Percentiles rank a stretch among this genome's conserved stretches.
phyloP scores from a whole-genome alignment of 2,329 filamentous ascomycete species.

The Colletotrichum godetiae region DNA sequence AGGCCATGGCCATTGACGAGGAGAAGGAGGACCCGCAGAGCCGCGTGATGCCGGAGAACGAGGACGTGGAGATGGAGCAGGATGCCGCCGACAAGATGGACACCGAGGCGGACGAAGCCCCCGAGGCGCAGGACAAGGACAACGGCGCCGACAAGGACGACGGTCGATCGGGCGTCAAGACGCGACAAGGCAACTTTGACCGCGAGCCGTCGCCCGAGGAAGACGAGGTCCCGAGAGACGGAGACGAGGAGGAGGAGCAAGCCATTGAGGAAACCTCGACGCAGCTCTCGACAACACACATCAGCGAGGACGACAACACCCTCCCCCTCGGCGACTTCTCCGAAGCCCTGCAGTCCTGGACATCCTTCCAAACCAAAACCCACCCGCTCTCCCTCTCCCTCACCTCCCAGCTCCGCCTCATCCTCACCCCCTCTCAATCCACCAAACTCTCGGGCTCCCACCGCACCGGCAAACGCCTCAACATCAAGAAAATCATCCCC shows the following conservation, averaged over 20 bases:
- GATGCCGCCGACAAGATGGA: constrained; percentile 60
- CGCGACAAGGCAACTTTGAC: constrained; percentile 68
- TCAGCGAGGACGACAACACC: constrained; percentile 57
- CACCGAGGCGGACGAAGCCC: constrained; percentile 41
- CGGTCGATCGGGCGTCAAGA: constrained; percentile 69
- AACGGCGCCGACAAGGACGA: constrained; percentile 57
- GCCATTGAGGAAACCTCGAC: constrained; percentile 64
- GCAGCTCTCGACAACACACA: constrained; percentile 79
- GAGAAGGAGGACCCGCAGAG: constrained; percentile 65
- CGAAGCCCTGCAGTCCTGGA: constrained; percentile 81
- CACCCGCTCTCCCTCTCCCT: constrained; percentile 88
- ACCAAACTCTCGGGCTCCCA: constrained; percentile 97
- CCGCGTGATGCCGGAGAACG: constrained; percentile 65
- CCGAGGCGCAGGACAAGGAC: constrained; percentile 41
- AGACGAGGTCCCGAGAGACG: constrained; percentile 46
- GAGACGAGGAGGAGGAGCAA: constrained; percentile 61
- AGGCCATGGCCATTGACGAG: constrained; percentile 89
- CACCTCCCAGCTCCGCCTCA: constrained; percentile 94
- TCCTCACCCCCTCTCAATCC: constrained; percentile 92
- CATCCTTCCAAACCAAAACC: constrained; percentile 84
- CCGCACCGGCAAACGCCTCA: constrained; percentile 96
- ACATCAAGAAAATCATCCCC: constrained; percentile 99
- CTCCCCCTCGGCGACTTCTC: constrained; percentile 59
- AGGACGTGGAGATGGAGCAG: constrained; percentile 56
- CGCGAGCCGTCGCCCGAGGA: constrained; percentile 56